phyloP scores from a whole-genome alignment of 805 yeast genomes.

The Maudiozyma serrabonitensis region DNA sequence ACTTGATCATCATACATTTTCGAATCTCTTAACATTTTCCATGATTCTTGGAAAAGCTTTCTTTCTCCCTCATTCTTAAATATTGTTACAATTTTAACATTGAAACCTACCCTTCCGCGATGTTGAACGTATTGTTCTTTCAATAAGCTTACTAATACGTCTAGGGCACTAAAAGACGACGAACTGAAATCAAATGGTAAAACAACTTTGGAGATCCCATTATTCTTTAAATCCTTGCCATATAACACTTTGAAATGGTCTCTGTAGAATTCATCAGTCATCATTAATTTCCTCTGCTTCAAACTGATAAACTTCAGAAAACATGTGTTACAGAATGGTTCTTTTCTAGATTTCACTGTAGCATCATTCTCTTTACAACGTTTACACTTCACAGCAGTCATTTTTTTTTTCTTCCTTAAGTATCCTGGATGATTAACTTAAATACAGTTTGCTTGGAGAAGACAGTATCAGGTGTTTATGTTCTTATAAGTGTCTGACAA shows the following conservation, averaged over 20 bases:
- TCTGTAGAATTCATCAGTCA: slow-evolving; percentile 53
- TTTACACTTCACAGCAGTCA: slow-evolving; percentile 9
- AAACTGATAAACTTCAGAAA: slow-evolving; percentile 64
- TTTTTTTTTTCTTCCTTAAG: neutral
- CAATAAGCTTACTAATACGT: slow-evolving; percentile 51
- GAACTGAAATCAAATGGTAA: slow-evolving; percentile 53
- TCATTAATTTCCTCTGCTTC: slow-evolving; percentile 75
- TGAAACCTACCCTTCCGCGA: slow-evolving; percentile 61
- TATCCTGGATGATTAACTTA: no score
- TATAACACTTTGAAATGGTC: slow-evolving; percentile 44
- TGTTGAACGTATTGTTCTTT: slow-evolving; percentile 54
- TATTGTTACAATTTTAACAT: slow-evolving; percentile 37
- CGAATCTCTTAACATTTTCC: slow-evolving; percentile 3
- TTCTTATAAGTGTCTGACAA: no score
- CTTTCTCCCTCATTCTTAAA: slow-evolving; percentile 21
- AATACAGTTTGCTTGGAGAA: no score
- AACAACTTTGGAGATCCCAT: slow-evolving; percentile 33
- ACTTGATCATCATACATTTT: slow-evolving; percentile 11
- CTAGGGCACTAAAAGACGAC: slow-evolving; percentile 59
- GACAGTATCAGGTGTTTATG: no score
- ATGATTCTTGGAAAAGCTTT: slow-evolving; percentile 9
- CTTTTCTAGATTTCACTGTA: slow-evolving; percentile 23
- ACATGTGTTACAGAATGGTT: slow-evolving; percentile 36
- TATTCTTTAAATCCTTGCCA: slow-evolving; percentile 27
- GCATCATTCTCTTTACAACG: slow-evolving; percentile 18